phyloP scores from a whole-genome alignment of 164 flowering plant species.

The Nelumbo lutea region DNA sequence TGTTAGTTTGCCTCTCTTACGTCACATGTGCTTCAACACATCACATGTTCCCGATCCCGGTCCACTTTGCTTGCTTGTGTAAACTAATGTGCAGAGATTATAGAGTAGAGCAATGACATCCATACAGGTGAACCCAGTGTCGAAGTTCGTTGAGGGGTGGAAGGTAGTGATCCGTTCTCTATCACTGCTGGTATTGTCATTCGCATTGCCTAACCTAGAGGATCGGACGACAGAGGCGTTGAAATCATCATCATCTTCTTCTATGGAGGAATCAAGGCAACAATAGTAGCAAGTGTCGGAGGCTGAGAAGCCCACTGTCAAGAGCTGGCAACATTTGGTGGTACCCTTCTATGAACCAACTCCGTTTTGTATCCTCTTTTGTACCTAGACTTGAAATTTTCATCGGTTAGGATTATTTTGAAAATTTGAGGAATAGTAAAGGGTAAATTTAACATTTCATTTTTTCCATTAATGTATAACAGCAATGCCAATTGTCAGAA shows the following conservation, averaged over 20 bases:
- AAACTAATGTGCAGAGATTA: conserved; percentile 20
- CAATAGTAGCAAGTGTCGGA: conserved; percentile 15
- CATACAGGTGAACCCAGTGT: conserved; percentile 44
- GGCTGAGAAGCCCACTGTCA: conserved; percentile 29
- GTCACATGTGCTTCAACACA: too few relatives aligned
- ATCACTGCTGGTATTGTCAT: conserved; percentile 60
- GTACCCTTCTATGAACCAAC: conserved; percentile 51
- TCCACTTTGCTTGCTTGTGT: too few relatives aligned
- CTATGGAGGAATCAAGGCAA: conserved; percentile 10
- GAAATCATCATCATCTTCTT: neutral
- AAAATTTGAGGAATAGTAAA: too few relatives aligned
- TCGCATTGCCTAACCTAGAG: conserved; percentile 21
- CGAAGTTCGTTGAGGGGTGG: conserved; percentile 38
- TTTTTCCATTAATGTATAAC: too few relatives aligned
- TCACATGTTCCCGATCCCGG: too few relatives aligned
- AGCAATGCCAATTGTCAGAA: too few relatives aligned
- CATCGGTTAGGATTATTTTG: too few relatives aligned
- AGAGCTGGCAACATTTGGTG: conserved; percentile 78
- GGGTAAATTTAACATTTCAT: too few relatives aligned
- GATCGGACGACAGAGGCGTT: conserved; percentile 16
- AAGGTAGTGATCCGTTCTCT: conserved; percentile 78
- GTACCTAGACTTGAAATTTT: conserved; percentile 8
- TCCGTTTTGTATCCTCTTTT: conserved; percentile 24
- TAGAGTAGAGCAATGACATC: conserved; percentile 71
- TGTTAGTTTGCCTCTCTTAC: too few relatives aligned